Conservation (phyloP, 2,329 filamentous ascomycete species). For the Exophiala sp. region DNA sequence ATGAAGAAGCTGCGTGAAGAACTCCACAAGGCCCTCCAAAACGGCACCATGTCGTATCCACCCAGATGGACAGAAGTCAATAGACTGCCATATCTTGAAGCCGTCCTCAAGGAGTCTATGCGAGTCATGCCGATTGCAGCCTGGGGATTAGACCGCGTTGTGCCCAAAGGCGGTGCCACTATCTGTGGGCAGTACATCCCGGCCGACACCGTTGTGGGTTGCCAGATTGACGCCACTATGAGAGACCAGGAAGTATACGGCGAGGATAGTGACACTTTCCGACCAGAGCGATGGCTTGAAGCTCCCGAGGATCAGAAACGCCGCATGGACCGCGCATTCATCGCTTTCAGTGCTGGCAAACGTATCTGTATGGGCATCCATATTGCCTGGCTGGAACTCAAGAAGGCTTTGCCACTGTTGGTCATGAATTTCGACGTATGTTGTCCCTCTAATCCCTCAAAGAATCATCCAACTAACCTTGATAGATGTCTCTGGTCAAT, state of each 20-base stretch:
- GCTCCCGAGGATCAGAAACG: constrained; percentile 3
- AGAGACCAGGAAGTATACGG: constrained; percentile 20
- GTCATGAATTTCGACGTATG: constrained; percentile 12
- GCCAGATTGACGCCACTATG: background rate
- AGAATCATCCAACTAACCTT: background rate
- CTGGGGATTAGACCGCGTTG: constrained; percentile 30
- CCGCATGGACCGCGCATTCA: constrained; percentile 11
- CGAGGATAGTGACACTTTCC: constrained; percentile 15
- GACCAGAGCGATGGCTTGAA: constrained; percentile 37
- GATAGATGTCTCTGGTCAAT: constrained; percentile 11
- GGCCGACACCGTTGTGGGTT: constrained; percentile 7
- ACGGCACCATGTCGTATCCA: constrained; percentile 58
- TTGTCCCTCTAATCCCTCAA: background rate
- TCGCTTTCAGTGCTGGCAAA: constrained; percentile 13
- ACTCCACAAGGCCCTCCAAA: constrained; percentile 40
- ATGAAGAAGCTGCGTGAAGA: constrained; percentile 28
- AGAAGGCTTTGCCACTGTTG: constrained; percentile 10
- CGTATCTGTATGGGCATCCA: constrained; percentile 12
- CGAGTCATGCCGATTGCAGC: constrained; percentile 42
- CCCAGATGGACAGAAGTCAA: constrained; percentile 57
- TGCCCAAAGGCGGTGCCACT: constrained; percentile 44
- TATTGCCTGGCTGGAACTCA: constrained; percentile 14
- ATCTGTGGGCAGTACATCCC: constrained; percentile 32
- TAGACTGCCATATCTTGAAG: constrained; percentile 40
- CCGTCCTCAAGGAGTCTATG: constrained; percentile 45